phyloP scores from a whole-genome alignment of 148 eudicot genomes.

The Camellia granthamiana region DNA sequence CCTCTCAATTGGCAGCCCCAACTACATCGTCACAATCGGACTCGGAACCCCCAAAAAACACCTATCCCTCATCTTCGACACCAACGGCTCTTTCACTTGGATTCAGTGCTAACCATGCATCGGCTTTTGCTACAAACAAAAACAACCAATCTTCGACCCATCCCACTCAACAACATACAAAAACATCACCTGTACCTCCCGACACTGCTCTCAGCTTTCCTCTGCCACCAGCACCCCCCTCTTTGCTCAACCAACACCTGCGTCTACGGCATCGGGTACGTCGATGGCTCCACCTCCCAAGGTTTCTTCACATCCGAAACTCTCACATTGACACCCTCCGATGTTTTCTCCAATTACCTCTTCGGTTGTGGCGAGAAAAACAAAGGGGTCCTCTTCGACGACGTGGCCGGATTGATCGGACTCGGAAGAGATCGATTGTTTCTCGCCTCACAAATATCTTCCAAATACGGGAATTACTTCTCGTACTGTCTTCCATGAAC shows the following conservation, averaged over 20 bases:
- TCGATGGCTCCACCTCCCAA: too few species aligned
- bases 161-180: too few species aligned
- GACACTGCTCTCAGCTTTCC: conserved; percentile 38
- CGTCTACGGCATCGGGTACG: background rate
- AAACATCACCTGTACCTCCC: background rate
- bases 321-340: too few species aligned
- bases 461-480: conserved; percentile 21
- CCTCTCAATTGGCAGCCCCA: conserved; percentile 47
- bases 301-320: too few species aligned
- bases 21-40: conserved; percentile 17
- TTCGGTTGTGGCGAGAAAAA: conserved; percentile 31
- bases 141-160: too few species aligned
- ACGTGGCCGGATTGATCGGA: conserved; percentile 22
- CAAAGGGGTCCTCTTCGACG: conserved; percentile 15
- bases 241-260: background rate
- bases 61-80: conserved; percentile 61
- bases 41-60: conserved; percentile 60
- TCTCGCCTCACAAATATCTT: too few species aligned
- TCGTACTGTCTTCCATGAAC: conserved; percentile 23
- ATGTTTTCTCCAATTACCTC: background rate
- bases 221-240: background rate
- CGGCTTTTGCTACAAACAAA: too few species aligned
- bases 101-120: conserved; percentile 67
- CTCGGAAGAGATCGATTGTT: conserved; percentile 7
- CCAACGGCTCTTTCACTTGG: conserved; percentile 49